These are phyloP conservation scores for Pleurotus eryngii DNA, from an alignment of 768 basidiomycete genomes.

Conservation along the genomic window DNA sequence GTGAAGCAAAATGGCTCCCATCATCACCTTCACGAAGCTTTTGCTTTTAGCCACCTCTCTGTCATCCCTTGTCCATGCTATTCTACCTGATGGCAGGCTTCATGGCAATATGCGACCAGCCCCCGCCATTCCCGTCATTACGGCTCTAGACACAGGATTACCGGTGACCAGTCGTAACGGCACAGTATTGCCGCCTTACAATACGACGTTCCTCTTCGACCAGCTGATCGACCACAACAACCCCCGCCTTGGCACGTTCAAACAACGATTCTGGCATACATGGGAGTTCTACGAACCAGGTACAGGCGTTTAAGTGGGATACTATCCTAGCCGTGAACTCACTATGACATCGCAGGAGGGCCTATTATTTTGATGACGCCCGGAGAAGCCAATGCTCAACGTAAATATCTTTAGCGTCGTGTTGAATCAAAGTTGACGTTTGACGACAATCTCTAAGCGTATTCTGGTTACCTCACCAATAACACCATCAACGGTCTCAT, in stretches of 20 bases:
- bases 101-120: constrained; percentile 40
- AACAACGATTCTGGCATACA: constrained; percentile 71
- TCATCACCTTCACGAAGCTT: constrained; percentile 18
- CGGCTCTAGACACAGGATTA: constrained; percentile 15
- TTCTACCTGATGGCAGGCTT: constrained; percentile 34
- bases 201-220: constrained; percentile 52
- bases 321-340: neutral
- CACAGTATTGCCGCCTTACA: constrained; percentile 40
- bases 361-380: constrained; percentile 66
- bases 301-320: constrained; percentile 13
- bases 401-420: constrained; percentile 20
- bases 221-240: constrained; percentile 53
- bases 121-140: constrained; percentile 33
- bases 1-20: constrained; percentile 1
- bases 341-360: constrained; percentile 33
- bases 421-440: constrained; percentile 2
- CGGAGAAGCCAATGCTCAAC: constrained; percentile 58
- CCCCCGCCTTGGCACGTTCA: constrained; percentile 68
- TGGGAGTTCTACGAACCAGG: constrained; percentile 63
- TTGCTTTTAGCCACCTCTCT: constrained; percentile 16
- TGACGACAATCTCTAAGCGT: constrained; percentile 25
- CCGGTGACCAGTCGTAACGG: constrained; percentile 43
- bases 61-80: constrained; percentile 20
- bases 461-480: constrained; percentile 60
- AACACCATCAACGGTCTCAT: constrained; percentile 59